Base-by-base conservation (phyloP, 441 rosid genomes). In the Cnidoscolus chayamansa region DNA sequence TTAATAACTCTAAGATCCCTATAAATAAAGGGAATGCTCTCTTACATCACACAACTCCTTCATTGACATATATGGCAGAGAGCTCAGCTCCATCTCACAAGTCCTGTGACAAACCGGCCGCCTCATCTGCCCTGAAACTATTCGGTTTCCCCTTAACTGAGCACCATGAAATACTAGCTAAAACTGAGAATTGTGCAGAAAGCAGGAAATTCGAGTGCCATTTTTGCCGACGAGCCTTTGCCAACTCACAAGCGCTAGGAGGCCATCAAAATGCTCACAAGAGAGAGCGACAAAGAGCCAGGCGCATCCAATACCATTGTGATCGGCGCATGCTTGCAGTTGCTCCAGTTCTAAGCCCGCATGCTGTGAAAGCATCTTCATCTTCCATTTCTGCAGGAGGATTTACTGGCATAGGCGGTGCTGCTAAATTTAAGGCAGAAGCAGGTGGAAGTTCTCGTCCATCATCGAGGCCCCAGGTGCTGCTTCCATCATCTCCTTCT, bases 251-350 rank as follows among this genome's bases (percentile, higher is more conserved):
- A 68, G 89, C 91, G 15, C 77, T 87, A 3, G 91, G 91, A 1
- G 91, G 89, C 62, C 91, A 87, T 65, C 91, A 87, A 79, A 87
- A 87, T 77, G 91, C 89, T 0, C 91, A 87, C 79, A 87, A 84
- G 59, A 78, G 86, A 63, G 89, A 86, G 84, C 82, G 89, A 32
- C 89, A 79, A 74, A 79, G 87, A 70, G 85, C 84, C 1, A 80
- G 80, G 67, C 77, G 88, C 6, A 78, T 82, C 35, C 86, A 81
- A 1, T 80, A 74, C 71, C 81, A 73, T 1, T 68, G 73, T 48
- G 83, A 78, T 19, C 79, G 71, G 11, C 79, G 83, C 12, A 50
- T 70, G 73, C 58, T 67, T 19, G 72, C 84, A 0, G 75, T 79
- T 50, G 77, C 86, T 30, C 82, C 87, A 54, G 69, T 79, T 49